Evolutionary conservation across 352 stramenopile species (phyloP), one percentile per base, ranked within the genome.

Genomic region (Pythium myriotylum): DNA sequence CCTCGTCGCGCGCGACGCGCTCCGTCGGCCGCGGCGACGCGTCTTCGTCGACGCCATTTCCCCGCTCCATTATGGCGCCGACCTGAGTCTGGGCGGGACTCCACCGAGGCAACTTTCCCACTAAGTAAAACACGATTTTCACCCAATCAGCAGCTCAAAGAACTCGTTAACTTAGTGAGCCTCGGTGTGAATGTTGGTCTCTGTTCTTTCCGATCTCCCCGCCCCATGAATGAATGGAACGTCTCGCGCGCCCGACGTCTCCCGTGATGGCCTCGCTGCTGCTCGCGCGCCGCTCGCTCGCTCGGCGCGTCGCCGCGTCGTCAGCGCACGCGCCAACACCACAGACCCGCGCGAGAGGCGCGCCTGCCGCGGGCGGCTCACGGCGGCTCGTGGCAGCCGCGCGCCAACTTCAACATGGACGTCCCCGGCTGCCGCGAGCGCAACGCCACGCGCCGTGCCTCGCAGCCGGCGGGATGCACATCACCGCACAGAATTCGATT

Each of bases 191-290:
- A 20, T 43, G 37, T 20, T 20, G 37, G 37, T 43, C 37, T 43
- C 37, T 43, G 37, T 43, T 43, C 17, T 17, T 43, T 43, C 7
- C 37, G 37, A 43, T 43, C 37, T 6, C 37, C 4, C n/a, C n/a
- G n/a, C n/a, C n/a, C n/a, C n/a, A n/a, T n/a, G 8, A 16, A 48
- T 48, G 47, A 35, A 56, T 47, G 50, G 50, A 56, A 47, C 37
- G 37, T 19, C 37, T 4, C 17, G 4, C 37, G 37, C 5, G 5
- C 17, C 13, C 37, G 13, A 43, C 37, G 37, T 43, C 37, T 3
- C 37, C 17, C 33, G 33, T 40, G n/a, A 35, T 35, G 29, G 29
- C 13, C 13, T 6, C 37, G 46, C 37, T 41, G 23, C n/a, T 20
- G 32, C 13, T 46, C 39, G 20, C 20, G n/a, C 56, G 56, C 17